phyloP scores from a whole-genome alignment of 257 asterid species.

The Plantago elongata region DNA sequence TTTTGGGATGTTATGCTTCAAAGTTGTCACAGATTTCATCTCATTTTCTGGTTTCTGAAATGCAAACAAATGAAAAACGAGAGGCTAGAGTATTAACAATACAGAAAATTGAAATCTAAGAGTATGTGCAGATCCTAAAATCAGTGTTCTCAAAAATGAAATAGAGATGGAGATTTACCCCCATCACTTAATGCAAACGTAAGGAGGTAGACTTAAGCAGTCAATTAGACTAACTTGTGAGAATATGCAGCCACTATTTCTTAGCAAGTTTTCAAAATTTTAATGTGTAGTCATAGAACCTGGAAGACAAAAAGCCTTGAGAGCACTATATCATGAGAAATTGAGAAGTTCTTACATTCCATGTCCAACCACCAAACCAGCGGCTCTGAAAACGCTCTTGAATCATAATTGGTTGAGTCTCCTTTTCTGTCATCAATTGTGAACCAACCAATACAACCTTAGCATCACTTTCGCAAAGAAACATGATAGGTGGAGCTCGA shows the following conservation, averaged over 20 bases:
- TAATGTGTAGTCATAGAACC: background rate
- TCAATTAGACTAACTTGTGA: too few species aligned
- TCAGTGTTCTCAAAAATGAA: background rate
- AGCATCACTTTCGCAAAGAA: conserved; percentile 18
- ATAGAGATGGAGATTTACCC: background rate
- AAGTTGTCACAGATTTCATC: conserved; percentile 23
- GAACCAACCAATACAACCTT: conserved; percentile 9
- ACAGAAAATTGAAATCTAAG: conserved; percentile 6
- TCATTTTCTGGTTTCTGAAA: conserved; percentile 39
- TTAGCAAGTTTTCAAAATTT: too few species aligned
- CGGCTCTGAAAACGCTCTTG: conserved; percentile 55
- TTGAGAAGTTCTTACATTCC: conserved; percentile 38
- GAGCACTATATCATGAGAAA: conserved; percentile 15
- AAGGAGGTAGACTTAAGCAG: too few species aligned
- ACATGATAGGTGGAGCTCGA: conserved; percentile 17
- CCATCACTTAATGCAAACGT: too few species aligned
- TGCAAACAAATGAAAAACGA: conserved; percentile 20
- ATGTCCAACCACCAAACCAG: conserved; percentile 81
- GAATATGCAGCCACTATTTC: too few species aligned
- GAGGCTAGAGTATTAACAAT: background rate
- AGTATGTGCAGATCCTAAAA: background rate
- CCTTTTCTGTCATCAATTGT: conserved; percentile 35
- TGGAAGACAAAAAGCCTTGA: background rate
- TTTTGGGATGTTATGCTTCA: conserved; percentile 33
- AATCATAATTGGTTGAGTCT: conserved; percentile 19